A percentile compares a stretch with the other conserved stretches of the same genome.
These are phyloP conservation scores for Hygrophoropsis aurantiaca DNA, from an alignment of 768 basidiomycete genomes.

Conservation along the genomic window DNA sequence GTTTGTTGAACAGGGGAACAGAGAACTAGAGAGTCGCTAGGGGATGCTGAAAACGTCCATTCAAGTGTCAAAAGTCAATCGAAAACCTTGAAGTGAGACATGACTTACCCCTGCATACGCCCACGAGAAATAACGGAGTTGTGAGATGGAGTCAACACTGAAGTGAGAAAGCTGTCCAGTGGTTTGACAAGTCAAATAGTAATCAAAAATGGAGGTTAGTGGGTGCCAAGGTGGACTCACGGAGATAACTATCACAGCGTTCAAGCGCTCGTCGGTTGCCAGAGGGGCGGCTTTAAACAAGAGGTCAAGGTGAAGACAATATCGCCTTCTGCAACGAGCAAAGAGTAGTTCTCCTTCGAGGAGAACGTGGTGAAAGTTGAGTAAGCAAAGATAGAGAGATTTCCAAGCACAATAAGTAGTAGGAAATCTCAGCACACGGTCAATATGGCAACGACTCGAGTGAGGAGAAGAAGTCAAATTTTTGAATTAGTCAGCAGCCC, in stretches of 20 bases:
- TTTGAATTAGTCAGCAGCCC: too few species aligned
- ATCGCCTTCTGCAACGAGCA: not conserved
- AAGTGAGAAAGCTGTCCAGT: slow-evolving; percentile 9
- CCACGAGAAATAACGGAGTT: too few species aligned
- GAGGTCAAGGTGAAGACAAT: too few species aligned
- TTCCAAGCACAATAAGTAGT: too few species aligned
- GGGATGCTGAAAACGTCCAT: slow-evolving; percentile 8
- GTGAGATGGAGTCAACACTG: too few species aligned
- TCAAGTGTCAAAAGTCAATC: slow-evolving; percentile 1
- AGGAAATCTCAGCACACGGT: too few species aligned
- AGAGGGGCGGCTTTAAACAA: too few species aligned
- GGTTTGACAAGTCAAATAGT: not conserved
- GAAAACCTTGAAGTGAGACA: not conserved
- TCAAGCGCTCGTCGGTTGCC: too few species aligned
- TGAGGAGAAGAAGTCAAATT: too few species aligned
- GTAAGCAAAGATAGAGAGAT: too few species aligned
- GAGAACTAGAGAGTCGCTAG: not conserved
- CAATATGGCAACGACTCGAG: too few species aligned
- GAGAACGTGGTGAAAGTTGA: not conserved
- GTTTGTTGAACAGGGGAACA: slow-evolving; percentile 11
- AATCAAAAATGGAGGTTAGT: not conserved
- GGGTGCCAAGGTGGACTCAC: not conserved
- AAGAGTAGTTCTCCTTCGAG: slow-evolving; percentile 3
- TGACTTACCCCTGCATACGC: slow-evolving; percentile 18
- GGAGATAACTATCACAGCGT: slow-evolving; percentile 3